These are phyloP conservation scores for Harringtonia aguacate DNA, from an alignment of 2,329 filamentous ascomycete genomes.

Conservation along the genomic window DNA sequence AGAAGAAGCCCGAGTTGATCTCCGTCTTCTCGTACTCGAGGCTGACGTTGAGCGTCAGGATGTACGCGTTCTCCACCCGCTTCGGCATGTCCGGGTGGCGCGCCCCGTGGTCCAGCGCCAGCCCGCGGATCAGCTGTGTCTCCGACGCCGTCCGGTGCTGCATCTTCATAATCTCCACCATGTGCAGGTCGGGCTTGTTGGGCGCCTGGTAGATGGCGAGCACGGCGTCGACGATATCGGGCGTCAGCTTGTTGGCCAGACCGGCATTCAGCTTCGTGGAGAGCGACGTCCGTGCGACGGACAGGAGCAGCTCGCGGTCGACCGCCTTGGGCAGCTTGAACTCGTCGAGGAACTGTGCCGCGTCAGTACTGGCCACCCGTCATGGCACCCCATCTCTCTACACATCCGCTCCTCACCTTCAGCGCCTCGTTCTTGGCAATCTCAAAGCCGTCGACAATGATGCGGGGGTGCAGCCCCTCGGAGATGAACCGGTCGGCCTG, in stretches of 20 bases:
- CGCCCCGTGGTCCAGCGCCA: conserved; percentile 90
- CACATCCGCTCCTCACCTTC: conserved; percentile 45
- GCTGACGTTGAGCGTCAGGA: conserved; percentile 91
- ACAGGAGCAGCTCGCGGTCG: conserved; percentile 87
- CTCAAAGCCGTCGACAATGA: conserved; percentile 96
- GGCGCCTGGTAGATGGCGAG: conserved; percentile 85
- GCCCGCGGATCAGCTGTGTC: conserved; percentile 86
- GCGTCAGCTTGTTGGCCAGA: conserved; percentile 83
- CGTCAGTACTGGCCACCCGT: background rate
- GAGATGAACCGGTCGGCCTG: conserved; percentile 94
- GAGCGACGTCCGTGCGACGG: conserved; percentile 86
- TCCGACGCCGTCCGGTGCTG: conserved; percentile 94
- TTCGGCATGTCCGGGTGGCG: conserved; percentile 98
- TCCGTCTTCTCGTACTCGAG: conserved; percentile 98
- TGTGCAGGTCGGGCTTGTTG: conserved; percentile 91
- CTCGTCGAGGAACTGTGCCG: conserved; percentile 67
- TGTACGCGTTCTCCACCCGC: conserved; percentile 87
- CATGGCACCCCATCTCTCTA: background rate
- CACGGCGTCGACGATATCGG: conserved; percentile 92
- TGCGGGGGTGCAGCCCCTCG: conserved; percentile 91
- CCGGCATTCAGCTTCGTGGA: conserved; percentile 88
- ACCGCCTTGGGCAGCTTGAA: conserved; percentile 88
- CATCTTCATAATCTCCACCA: conserved; percentile 99
- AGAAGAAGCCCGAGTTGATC: conserved; percentile 98
- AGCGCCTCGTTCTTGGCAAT: conserved; percentile 88